Evolutionary conservation across 176 grass and related monocot species (phyloP).

Genomic region (Raddia guianensis): DNA sequence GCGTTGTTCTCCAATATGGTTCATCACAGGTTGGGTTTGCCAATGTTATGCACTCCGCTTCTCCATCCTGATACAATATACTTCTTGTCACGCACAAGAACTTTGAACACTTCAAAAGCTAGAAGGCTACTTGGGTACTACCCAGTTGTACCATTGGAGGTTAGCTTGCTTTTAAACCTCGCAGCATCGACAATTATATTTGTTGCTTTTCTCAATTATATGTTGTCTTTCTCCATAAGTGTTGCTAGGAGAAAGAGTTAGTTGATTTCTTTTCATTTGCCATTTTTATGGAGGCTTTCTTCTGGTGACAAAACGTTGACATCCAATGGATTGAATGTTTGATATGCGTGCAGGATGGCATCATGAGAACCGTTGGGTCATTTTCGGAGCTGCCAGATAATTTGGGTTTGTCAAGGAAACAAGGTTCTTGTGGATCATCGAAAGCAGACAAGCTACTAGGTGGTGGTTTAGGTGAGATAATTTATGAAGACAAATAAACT

Average conservation of each 20-base stretch:
- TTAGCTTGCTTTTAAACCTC: slow-evolving; percentile 41
- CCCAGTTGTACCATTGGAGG: slow-evolving; percentile 77
- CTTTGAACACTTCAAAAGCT: slow-evolving; percentile 80
- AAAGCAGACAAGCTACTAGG: slow-evolving; percentile 84
- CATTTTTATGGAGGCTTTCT: not conserved
- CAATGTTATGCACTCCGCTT: slow-evolving; percentile 47
- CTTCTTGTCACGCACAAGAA: slow-evolving; percentile 73
- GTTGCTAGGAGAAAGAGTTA: not conserved
- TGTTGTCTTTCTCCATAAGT: slow-evolving; percentile 26
- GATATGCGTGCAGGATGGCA: slow-evolving; percentile 65
- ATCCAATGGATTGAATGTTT: slow-evolving; percentile 39
- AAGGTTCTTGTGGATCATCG: slow-evolving; percentile 42
- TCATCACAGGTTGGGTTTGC: slow-evolving; percentile 51
- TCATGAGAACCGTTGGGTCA: slow-evolving; percentile 55
- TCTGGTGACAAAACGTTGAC: not conserved
- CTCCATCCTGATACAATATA: slow-evolving; percentile 53
- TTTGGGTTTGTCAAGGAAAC: slow-evolving; percentile 50
- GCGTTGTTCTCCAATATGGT: slow-evolving; percentile 49
- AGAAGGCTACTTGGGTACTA: slow-evolving; percentile 72
- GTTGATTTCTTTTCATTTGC: slow-evolving; percentile 15
- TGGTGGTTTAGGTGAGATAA: slow-evolving; percentile 69
- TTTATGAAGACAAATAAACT: slow-evolving; percentile 15
- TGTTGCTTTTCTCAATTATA: slow-evolving; percentile 25
- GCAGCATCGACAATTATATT: slow-evolving; percentile 22
- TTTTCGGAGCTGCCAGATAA: slow-evolving; percentile 61